These are phyloP conservation scores for Aeschynomene evenia DNA, from an alignment of 306 rosid species.

Conservation along the genomic window DNA sequence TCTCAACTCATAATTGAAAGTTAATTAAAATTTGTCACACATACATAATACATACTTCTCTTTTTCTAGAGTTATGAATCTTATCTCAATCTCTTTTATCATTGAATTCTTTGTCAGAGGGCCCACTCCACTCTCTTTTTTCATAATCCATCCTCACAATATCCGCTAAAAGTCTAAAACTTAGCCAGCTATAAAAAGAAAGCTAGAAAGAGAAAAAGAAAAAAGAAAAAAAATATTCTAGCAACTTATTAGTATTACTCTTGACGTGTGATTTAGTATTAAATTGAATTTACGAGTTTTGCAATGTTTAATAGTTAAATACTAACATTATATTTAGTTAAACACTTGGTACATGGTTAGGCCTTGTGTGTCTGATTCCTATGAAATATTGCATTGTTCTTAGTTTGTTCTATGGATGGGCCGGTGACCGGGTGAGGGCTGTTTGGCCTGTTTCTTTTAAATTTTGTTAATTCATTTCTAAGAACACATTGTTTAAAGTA, in stretches of 20 bases:
- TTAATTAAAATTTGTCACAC: not conserved
- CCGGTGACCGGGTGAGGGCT: no score
- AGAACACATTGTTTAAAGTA: not conserved
- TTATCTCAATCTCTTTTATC: not conserved
- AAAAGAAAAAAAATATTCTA: not conserved
- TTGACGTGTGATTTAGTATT: not conserved
- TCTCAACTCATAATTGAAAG: no score
- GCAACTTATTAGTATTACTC: not conserved
- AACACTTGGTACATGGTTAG: not conserved
- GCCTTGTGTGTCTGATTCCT: not conserved
- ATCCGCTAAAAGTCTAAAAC: no score
- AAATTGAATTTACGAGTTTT: not conserved
- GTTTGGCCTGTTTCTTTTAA: no score
- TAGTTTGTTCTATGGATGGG: no score
- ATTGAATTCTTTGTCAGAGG: not conserved
- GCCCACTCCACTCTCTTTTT: not conserved
- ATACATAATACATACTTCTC: not conserved
- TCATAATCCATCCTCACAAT: not conserved
- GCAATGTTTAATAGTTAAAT: not conserved
- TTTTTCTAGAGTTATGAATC: not conserved
- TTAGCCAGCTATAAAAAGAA: not conserved
- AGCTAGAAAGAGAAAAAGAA: not conserved
- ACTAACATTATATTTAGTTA: not conserved
- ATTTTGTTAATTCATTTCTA: not conserved
- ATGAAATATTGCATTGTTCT: not conserved